Evolutionary conservation across 2,329 filamentous ascomycete species (phyloP).

Genomic region (Pyrenophora teres): DNA sequence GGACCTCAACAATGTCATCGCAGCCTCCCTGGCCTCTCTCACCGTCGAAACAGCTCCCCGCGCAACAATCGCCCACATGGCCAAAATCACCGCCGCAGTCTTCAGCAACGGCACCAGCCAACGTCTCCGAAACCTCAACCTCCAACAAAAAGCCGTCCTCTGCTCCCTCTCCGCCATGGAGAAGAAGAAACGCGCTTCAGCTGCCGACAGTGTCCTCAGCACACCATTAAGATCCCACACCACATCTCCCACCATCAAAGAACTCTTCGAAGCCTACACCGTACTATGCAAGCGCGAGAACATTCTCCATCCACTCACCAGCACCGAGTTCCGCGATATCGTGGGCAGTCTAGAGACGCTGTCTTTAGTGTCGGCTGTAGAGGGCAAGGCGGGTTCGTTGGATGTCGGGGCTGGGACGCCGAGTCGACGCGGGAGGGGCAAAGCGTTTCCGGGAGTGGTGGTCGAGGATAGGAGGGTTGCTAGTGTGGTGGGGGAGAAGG

Average conservation of each 20-base stretch:
- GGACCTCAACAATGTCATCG: constrained; percentile 29
- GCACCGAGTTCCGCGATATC: constrained; percentile 93
- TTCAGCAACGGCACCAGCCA: constrained; percentile 90
- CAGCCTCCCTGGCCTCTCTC: constrained; percentile 61
- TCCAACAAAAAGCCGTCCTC: constrained; percentile 94
- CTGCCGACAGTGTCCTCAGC: constrained; percentile 32
- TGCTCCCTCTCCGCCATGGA: constrained; percentile 89
- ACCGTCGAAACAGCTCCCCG: constrained; percentile 82
- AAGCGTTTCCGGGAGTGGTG: constrained; percentile 51
- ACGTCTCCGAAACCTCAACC: constrained; percentile 82
- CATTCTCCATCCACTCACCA: constrained; percentile 85
- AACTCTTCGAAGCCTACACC: constrained; percentile 82
- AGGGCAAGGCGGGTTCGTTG: constrained; percentile 74
- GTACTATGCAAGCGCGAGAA: constrained; percentile 83
- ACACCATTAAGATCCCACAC: constrained; percentile 53
- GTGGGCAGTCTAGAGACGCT: constrained; percentile 86
- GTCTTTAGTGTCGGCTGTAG: constrained; percentile 72
- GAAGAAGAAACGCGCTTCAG: constrained; percentile 65
- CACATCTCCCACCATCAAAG: constrained; percentile 79
- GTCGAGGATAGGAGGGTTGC: constrained; percentile 78
- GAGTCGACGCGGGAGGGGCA: constrained; percentile 65
- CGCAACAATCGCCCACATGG: constrained; percentile 87
- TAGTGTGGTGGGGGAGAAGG: constrained; percentile 78
- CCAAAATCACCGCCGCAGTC: constrained; percentile 84
- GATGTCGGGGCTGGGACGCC: constrained; percentile 66